Conservation (phyloP, 768 basidiomycete species). For the Thelephora ganbajun region DNA sequence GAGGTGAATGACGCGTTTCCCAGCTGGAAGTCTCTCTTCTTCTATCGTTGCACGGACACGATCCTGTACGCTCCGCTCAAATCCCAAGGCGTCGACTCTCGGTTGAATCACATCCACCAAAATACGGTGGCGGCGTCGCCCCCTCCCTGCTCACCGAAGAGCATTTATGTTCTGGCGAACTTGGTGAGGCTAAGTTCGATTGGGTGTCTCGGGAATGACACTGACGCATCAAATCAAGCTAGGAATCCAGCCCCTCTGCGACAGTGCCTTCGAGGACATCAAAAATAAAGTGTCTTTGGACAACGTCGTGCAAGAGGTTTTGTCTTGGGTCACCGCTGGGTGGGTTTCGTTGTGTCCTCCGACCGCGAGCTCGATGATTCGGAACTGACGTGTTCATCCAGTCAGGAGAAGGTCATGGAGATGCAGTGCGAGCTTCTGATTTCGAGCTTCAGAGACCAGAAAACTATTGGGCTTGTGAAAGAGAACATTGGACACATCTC, state of each 20-base stretch:
- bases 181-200: not conserved
- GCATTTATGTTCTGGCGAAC: constrained; percentile 14
- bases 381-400: too few species aligned
- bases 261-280: not conserved
- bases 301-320: not conserved
- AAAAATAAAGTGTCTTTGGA: not conserved
- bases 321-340: not conserved
- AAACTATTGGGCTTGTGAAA: too few species aligned
- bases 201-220: not conserved
- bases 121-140: not conserved
- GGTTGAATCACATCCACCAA: not conserved
- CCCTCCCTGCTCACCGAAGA: constrained; percentile 12
- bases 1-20: too few species aligned
- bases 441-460: too few species aligned
- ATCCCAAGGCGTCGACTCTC: constrained; percentile 1
- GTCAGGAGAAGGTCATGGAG: too few species aligned
- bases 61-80: constrained; percentile 8
- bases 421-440: too few species aligned
- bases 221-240: not conserved
- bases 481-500: too few species aligned
- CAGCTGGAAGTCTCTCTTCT: constrained; percentile 10
- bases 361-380: too few species aligned
- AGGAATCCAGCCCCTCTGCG: not conserved
- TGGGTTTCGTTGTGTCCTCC: not conserved
- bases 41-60: constrained; percentile 9